These are phyloP conservation scores for Penicillium malachiteum DNA, from an alignment of 495 filamentous ascomycete species.

Conservation along the genomic window DNA sequence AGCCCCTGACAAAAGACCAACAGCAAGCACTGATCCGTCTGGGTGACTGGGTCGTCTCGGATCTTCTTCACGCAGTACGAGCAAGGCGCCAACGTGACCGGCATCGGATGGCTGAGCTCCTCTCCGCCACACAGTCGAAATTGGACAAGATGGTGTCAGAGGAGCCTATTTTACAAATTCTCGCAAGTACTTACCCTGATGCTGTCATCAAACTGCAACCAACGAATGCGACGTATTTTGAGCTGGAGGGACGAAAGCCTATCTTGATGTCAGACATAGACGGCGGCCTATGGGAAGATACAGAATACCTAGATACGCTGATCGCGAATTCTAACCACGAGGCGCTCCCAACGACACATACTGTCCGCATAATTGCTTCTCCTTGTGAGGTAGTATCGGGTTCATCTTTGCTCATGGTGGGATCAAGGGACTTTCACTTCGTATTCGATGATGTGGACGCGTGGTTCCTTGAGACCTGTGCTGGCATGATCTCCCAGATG, in stretches of 20 bases:
- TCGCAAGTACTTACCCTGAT: background rate
- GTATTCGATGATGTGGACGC: conserved; percentile 20
- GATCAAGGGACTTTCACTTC: conserved; percentile 11
- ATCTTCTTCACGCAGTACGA: conserved; percentile 13
- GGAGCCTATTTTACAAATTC: background rate
- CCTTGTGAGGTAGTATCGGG: conserved; percentile 13
- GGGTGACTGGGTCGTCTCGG: conserved; percentile 19
- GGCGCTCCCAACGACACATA: background rate
- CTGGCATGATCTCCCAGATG: conserved; percentile 12
- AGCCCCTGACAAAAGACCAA: conserved; percentile 13
- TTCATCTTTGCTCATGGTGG: conserved; percentile 14
- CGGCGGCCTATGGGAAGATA: conserved; percentile 16
- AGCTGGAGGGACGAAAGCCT: conserved; percentile 8
- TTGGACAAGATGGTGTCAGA: background rate
- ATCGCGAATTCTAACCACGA: conserved; percentile 14
- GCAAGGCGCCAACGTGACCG: conserved; percentile 15
- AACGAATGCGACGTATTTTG: conserved; percentile 2
- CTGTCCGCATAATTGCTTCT: conserved; percentile 8
- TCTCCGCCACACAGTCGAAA: conserved; percentile 5
- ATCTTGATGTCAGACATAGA: conserved; percentile 5
- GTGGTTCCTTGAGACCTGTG: conserved; percentile 17
- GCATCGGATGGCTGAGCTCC: conserved; percentile 12
- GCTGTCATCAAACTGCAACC: conserved; percentile 7
- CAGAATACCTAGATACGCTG: conserved; percentile 12
- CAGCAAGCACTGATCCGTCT: conserved; percentile 16